phyloP scores from a whole-genome alignment of 2,329 filamentous ascomycete species.

The Coniochaeta sp. region DNA sequence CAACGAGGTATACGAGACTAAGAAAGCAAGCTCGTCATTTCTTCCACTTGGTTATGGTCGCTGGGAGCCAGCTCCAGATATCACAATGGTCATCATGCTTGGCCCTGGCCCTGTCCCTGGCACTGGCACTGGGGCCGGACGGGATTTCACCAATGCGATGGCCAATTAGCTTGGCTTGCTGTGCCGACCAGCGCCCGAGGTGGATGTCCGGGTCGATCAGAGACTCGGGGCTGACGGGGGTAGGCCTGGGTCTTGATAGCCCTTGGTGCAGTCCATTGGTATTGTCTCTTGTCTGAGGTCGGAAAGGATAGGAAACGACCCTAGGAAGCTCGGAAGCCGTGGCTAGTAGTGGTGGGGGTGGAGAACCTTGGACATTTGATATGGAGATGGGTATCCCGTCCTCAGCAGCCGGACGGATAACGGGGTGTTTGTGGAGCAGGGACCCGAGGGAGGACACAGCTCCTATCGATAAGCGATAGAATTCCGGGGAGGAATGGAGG shows the following conservation, averaged over 20 bases:
- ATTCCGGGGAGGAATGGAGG: neutral
- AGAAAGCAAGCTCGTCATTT: neutral
- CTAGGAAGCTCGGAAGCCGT: neutral
- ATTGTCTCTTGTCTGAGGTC: neutral
- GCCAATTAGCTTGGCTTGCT: neutral
- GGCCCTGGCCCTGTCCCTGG: neutral
- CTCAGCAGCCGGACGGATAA: conserved; percentile 1
- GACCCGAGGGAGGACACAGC: too few relatives aligned
- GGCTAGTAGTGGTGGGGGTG: neutral
- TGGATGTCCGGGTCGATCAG: neutral
- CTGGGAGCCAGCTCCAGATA: neutral
- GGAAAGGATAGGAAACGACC: conserved; percentile 1
- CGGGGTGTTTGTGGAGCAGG: neutral
- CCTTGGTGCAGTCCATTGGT: neutral
- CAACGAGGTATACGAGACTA: neutral
- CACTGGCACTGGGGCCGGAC: too few relatives aligned
- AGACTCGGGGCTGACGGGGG: neutral
- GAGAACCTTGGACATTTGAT: neutral
- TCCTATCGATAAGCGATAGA: conserved; percentile 1
- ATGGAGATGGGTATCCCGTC: neutral
- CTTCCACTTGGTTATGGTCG: neutral
- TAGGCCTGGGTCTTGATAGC: too few relatives aligned
- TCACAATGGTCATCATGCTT: neutral
- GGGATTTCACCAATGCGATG: neutral
- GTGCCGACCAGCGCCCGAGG: neutral